Evolutionary conservation across 1,284 basidiomycete species (phyloP).

Genomic region (Serendipita sp.): DNA sequence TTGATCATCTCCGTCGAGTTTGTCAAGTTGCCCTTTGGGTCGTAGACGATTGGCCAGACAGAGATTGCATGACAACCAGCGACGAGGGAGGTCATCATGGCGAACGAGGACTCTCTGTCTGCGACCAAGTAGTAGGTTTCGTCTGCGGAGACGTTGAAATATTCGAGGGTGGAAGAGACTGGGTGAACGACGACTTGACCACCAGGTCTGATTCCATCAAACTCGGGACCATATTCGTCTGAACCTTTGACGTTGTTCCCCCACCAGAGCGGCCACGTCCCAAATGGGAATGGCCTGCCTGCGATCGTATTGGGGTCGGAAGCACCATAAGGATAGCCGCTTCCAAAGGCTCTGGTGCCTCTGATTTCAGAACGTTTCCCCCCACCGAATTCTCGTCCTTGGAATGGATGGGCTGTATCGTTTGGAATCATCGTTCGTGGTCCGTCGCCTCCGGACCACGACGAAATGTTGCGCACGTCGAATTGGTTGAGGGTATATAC

Average conservation of each 20-base stretch:
- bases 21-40: not conserved
- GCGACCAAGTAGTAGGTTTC: not conserved
- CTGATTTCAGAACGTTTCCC: conserved; percentile 10
- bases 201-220: not conserved
- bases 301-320: conserved; percentile 11
- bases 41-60: not conserved
- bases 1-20: not conserved
- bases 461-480: not conserved
- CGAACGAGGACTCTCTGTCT: not conserved
- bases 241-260: not conserved
- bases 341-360: conserved; percentile 15
- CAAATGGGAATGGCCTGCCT: conserved; percentile 16
- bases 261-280: conserved; percentile 17
- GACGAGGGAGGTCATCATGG: not conserved
- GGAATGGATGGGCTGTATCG: not conserved
- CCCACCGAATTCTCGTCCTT: not conserved
- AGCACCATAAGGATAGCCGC: conserved; percentile 16
- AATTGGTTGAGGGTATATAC: not conserved
- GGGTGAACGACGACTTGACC: not conserved
- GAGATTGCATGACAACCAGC: not conserved
- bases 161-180: not conserved
- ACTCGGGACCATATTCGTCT: not conserved
- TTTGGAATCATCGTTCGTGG: not conserved
- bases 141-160: not conserved
- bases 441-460: not conserved